Percentiles rank a stretch among this genome's conserved stretches.
Evolutionary conservation across 495 filamentous ascomycete species (phyloP).

Genomic region (Cudoniella acicularis): DNA sequence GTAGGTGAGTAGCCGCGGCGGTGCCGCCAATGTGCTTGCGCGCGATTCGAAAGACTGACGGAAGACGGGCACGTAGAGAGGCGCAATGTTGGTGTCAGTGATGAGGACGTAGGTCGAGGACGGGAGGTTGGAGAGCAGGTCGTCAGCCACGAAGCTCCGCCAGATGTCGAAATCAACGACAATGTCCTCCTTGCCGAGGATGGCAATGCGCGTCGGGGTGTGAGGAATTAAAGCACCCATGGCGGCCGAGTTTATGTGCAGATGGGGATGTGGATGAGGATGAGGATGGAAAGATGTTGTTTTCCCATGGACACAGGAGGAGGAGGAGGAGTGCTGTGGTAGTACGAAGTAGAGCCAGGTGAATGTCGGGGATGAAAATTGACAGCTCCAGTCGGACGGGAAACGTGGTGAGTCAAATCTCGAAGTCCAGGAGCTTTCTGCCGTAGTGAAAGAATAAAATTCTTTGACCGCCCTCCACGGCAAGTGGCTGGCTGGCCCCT

Average conservation of each 20-base stretch:
- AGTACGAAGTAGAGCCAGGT: too few relatives aligned
- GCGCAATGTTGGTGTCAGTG: slow-evolving; percentile 88
- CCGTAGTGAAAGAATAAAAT: too few relatives aligned
- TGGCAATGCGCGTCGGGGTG: slow-evolving; percentile 44
- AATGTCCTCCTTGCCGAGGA: slow-evolving; percentile 68
- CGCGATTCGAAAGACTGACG: slow-evolving; percentile 62
- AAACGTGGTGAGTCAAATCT: too few relatives aligned
- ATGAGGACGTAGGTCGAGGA: slow-evolving; percentile 94
- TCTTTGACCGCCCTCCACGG: too few relatives aligned
- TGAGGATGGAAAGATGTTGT: too few relatives aligned
- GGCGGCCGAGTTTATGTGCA: neutral
- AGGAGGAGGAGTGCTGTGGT: too few relatives aligned
- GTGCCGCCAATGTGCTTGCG: slow-evolving; percentile 39
- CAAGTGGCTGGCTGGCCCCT: too few relatives aligned
- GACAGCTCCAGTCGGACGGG: too few relatives aligned
- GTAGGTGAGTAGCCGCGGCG: slow-evolving; percentile 77
- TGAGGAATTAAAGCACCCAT: slow-evolving; percentile 20
- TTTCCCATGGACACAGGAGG: too few relatives aligned
- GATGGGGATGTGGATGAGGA: too few relatives aligned
- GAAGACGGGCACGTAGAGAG: slow-evolving; percentile 76
- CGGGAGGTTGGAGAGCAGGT: slow-evolving; percentile 70
- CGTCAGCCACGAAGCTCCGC: slow-evolving; percentile 73
- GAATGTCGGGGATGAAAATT: too few relatives aligned
- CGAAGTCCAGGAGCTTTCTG: too few relatives aligned
- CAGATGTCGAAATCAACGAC: slow-evolving; percentile 91